Evolutionary conservation across 148 eudicot genomes (phyloP), one percentile per base, ranked within the genome.

Genomic region (Silene uniflora): DNA sequence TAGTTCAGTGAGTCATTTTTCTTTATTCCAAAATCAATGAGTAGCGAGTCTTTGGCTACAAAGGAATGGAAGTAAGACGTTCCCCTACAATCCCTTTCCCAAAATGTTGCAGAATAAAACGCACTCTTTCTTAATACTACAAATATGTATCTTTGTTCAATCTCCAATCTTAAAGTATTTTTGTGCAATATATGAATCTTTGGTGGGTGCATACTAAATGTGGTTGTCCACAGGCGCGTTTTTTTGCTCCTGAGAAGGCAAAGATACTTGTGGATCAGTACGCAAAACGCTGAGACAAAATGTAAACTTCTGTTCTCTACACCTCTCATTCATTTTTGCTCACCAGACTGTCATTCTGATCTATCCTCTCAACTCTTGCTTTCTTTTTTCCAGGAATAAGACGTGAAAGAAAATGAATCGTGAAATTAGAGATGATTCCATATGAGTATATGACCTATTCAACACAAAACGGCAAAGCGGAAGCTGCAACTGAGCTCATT

Each of bases 211-310:
- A 27, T 67, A 46, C 71, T 70, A 46, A 76, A 9, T 47, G 22
- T 56, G 73, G 71, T 39, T 81, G 18, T 80, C 29, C 23, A 73
- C 91, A 94, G 98, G 98, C 98, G 65, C 92, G 97, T 7, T 95
- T 95, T 84, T 92, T 92, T 78, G 98, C 98, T 67, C 91, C 97
- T 46, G 92, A 92, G 72, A 92, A 92, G 69, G 98, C 96, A 61
- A 95, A 89, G 83, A 82, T 86, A 60, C 78, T 95, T 72, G 98
- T 95, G 73, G 98, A 90, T 84, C 91, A 89, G 19, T 95, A 88
- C 81, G 76, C 98, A 75, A 86, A 85, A 78, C 60, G 54, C 56
- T 89, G 77, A 89, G 42, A 24, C 59, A 17, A 66, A 23, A 67
- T 68, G 55, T 72, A 77, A 73, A 56, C 49, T 42, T 22, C n/a